Conservation (phyloP, 305 asterid genomes). For the Rubia balearica region DNA sequence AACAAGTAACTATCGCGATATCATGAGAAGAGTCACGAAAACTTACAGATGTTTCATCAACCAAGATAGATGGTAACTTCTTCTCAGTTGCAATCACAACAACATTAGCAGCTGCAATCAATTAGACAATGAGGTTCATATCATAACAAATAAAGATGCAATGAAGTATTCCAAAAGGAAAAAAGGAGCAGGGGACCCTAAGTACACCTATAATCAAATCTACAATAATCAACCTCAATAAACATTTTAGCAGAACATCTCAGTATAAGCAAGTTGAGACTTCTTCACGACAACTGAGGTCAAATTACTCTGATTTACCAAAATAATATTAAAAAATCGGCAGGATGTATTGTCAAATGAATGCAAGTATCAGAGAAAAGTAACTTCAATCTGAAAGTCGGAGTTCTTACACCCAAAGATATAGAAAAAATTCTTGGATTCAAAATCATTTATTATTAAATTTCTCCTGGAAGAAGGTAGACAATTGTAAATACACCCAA, state of each 20-base stretch:
- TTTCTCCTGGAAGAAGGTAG: too few relatives aligned
- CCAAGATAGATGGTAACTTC: constrained; percentile 90
- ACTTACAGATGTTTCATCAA: constrained; percentile 95
- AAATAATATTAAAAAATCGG: too few relatives aligned
- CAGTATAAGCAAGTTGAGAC: background rate
- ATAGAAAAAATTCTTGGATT: too few relatives aligned
- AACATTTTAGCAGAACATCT: background rate
- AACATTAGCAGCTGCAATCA: constrained; percentile 87
- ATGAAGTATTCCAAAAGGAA: background rate
- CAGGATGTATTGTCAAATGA: too few relatives aligned
- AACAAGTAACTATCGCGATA: background rate
- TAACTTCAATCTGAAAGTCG: too few relatives aligned
- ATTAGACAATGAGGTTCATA: background rate
- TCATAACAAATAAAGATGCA: background rate
- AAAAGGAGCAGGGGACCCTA: background rate
- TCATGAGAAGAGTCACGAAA: background rate
- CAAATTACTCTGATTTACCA: too few relatives aligned
- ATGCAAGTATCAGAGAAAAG: too few relatives aligned
- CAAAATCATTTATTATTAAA: too few relatives aligned
- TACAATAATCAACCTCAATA: background rate
- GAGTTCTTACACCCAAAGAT: too few relatives aligned
- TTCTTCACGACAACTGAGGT: too few relatives aligned
- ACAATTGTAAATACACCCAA: too few relatives aligned
- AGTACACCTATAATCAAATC: background rate
- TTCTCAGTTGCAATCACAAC: constrained; percentile 98